Evolutionary conservation across 2,329 filamentous ascomycete genomes (phyloP).

Genomic region (Fusarium setosum): DNA sequence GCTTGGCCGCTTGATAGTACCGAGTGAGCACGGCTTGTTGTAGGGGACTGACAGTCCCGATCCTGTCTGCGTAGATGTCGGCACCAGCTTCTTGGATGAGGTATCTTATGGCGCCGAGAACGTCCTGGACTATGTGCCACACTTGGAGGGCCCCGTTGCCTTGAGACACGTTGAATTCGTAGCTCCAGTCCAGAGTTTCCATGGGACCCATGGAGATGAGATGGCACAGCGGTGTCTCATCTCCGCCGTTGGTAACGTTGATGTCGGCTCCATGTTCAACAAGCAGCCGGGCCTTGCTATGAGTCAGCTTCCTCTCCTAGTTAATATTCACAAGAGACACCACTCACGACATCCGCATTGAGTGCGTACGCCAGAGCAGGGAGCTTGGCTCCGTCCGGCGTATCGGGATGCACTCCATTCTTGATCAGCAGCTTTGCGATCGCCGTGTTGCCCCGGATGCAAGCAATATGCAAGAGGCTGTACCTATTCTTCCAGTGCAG

Average conservation of each 20-base stretch:
- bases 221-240: slow-evolving; percentile 24
- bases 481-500: slow-evolving; percentile 17
- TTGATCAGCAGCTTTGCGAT: slow-evolving; percentile 19
- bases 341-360: slow-evolving; percentile 30
- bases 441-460: slow-evolving; percentile 32
- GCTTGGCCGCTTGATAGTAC: slow-evolving; percentile 15
- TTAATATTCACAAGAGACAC: not conserved
- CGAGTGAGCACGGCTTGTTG: slow-evolving; percentile 11
- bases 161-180: slow-evolving; percentile 10
- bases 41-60: slow-evolving; percentile 10
- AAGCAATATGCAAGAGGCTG: slow-evolving; percentile 29
- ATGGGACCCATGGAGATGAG: slow-evolving; percentile 17
- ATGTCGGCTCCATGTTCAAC: slow-evolving; percentile 16
- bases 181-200: not conserved
- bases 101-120: slow-evolving; percentile 21
- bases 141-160: slow-evolving; percentile 16
- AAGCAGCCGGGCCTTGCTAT: slow-evolving; percentile 15
- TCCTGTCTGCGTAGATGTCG: slow-evolving; percentile 13
- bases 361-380: slow-evolving; percentile 24
- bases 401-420: slow-evolving; percentile 8
- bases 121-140: slow-evolving; percentile 12
- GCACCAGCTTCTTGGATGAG: slow-evolving; percentile 21
- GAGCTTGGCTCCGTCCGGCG: slow-evolving; percentile 1
- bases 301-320: slow-evolving; percentile 4
- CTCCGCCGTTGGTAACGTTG: slow-evolving; percentile 5